Evolutionary conservation across 2,329 filamentous ascomycete genomes (phyloP), one percentile per base, ranked within the genome.

Genomic region (Penicillium fuscoglaucum): DNA sequence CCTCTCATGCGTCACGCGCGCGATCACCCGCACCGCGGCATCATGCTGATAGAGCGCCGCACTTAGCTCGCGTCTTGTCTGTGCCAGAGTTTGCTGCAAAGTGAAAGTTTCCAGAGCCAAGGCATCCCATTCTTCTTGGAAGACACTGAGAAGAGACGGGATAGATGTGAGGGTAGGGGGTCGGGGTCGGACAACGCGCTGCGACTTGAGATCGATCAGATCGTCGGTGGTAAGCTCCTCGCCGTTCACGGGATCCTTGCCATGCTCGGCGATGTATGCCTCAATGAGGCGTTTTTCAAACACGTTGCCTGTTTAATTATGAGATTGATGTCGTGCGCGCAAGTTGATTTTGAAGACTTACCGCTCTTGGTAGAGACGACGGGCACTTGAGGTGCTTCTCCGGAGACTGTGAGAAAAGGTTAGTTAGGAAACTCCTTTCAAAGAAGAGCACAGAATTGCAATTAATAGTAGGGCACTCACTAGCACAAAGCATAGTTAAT

Each of bases 91-190:
- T 75, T 97, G 90, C 78, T 90, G 89, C 60, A 98, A 80, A 66
- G 91, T 95, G 75, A 92, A 97, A 51, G 91, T 90, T 79, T 99
- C 95, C 37, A 98, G 82, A 13, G 93, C 91, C 45, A 97, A 80
- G 9, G 93, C 89, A 74, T 99, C 95, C 95, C 95, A 99, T 82
- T 99, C 95, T 75, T 96, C 96, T 76, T 99, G 95, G 76, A 99
- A 98, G 40, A 93, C 90, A 50, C 91, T 90, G 56, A 99, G 89
- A 56, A 99, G 85, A 19, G 95, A 92, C 24, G 95, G 95, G 72
- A 99, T 96, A 39, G 95, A 99, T 55, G 95, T 98, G 69, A 98
- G 87, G 35, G 91, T 93, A 33, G 95, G 93, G 58, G 95, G 93
- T 70, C 95, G 87, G 51, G 95, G 93, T 68, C 90, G 90, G 61